Evolutionary conservation across 768 basidiomycete genomes (phyloP), one percentile per base, ranked within the genome.

Genomic region (Mycena indigotica): DNA sequence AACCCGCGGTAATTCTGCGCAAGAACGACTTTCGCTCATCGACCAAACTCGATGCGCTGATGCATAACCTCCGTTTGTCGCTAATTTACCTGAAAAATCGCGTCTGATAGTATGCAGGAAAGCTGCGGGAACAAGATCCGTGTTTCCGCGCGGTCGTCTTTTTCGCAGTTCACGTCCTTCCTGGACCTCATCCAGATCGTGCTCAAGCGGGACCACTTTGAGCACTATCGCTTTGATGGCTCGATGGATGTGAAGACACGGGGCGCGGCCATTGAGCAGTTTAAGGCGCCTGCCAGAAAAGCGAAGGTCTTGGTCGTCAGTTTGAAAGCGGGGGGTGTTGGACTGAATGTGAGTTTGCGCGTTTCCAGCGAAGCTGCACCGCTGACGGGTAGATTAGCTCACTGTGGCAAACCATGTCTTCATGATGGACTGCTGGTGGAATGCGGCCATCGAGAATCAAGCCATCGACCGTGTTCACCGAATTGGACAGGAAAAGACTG

Each of bases 391-490:
- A 49, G 19, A 32, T 5, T 51, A 88, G 88, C 72, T 93, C 53
- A 92, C 92, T 24, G 81, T 78, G 13, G 92, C 92, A 5, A 91
- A 93, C 66, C 80, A 93, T 71, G 92, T 93, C 12, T 93, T 89
- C 68, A 90, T 94, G 90, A 93, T 93, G 91, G 91, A 93, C 66
- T 93, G 90, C 63, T 93, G 91, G 91, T 93, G 91, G 91, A 93
- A 93, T 68, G 83, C 88, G 4, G 90, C 91, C 0, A 85, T 81
- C 3, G 92, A 93, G 68, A 85, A 85, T 51, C 91, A 93, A 88
- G 91, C 92, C 16, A 89, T 93, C 66, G 92, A 94, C 67, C 84
- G 92, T 8, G 90, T 93, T 26, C 92, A 94, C 64, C 75, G 92
- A 44, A 88, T 94, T 49, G 92, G 92, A 0, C 92, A 94, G 66